phyloP scores from a whole-genome alignment of 2,329 filamentous ascomycete genomes.

The Fusarium sp. region DNA sequence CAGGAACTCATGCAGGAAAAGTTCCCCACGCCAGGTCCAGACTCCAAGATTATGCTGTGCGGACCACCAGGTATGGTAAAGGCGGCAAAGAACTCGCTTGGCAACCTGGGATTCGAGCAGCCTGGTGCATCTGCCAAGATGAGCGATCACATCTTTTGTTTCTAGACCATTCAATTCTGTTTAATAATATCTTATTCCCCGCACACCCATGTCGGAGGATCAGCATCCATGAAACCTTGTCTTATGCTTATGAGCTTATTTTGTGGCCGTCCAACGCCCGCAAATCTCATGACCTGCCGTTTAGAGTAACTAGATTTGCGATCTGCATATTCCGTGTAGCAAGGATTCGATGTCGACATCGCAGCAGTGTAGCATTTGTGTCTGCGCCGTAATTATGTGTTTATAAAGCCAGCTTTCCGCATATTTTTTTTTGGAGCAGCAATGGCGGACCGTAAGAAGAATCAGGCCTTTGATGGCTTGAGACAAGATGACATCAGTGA shows the following conservation, averaged over 20 bases:
- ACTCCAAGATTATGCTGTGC: slow-evolving; percentile 69
- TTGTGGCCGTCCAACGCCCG: slow-evolving; percentile 23
- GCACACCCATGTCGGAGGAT: slow-evolving; percentile 2
- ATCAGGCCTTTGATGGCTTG: slow-evolving; percentile 18
- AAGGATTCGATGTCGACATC: slow-evolving; percentile 35
- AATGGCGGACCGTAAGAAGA: slow-evolving; percentile 35
- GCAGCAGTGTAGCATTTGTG: background rate
- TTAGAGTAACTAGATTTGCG: slow-evolving; percentile 17
- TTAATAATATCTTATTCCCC: background rate
- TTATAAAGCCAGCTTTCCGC: background rate
- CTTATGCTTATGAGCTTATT: slow-evolving; percentile 38
- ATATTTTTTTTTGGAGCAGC: background rate
- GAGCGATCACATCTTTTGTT: slow-evolving; percentile 67
- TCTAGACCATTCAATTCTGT: slow-evolving; percentile 49
- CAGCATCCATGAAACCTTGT: slow-evolving; percentile 14
- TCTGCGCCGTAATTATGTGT: background rate
- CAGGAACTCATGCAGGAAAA: slow-evolving; percentile 61
- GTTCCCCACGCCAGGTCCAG: slow-evolving; percentile 59
- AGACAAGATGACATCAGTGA: slow-evolving; percentile 30
- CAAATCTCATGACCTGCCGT: slow-evolving; percentile 25
- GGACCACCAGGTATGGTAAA: slow-evolving; percentile 72
- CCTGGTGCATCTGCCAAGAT: slow-evolving; percentile 64
- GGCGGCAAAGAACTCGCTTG: slow-evolving; percentile 65
- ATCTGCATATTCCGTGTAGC: slow-evolving; percentile 13
- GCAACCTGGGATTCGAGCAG: slow-evolving; percentile 62